Evolutionary conservation across 2,329 filamentous ascomycete species (phyloP), one percentile per base, ranked within the genome.

Genomic region (Curvularia sp.): DNA sequence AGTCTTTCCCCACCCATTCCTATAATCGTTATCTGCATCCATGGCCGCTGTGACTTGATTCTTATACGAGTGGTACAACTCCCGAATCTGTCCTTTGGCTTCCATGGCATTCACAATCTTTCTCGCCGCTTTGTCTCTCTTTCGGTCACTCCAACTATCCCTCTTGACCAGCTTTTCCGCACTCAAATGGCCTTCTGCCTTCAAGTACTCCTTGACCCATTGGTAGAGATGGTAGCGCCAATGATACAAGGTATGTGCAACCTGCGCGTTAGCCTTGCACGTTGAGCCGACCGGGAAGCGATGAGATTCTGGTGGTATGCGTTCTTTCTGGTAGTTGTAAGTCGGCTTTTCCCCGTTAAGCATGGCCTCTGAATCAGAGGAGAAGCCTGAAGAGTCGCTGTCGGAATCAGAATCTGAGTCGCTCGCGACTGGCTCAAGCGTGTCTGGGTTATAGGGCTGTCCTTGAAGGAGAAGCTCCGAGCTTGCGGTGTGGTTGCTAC

Each of bases 191-290:
- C 86, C 87, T 57, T 87, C 81, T 1, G 74, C 74, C 23, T 81
- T 76, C 0, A 95, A 84, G 52, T 84, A 86, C 27, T 83, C 81
- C 23, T 89, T 81, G 0, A 93, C 87, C 83, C 85, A 90, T 63
- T 88, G 83, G 69, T 90, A 88, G n/a, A 94, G 84, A 45, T 87
- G 85, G 59, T 85, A 86, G 55, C 89, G 88, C 91, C 91, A 93
- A 76, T 95, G 91, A 4, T 87, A 83, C 3, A 94, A 81, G 1
- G 83, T 84, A 70, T 94, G 91, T 0, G 89, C 88, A 38, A 88
- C 88, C 63, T 87, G 81, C 0, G 91, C 90, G 64, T 89, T 89
- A 30, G 79, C 77, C 68, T 83, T 85, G 78, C 87, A 90, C 59
- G 72, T 74, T 4, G 60, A 65, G 30, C 74, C 74, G 1, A 76